phyloP scores from a whole-genome alignment of 2,329 filamentous ascomycete genomes.

The Sclerotinia borealis region DNA sequence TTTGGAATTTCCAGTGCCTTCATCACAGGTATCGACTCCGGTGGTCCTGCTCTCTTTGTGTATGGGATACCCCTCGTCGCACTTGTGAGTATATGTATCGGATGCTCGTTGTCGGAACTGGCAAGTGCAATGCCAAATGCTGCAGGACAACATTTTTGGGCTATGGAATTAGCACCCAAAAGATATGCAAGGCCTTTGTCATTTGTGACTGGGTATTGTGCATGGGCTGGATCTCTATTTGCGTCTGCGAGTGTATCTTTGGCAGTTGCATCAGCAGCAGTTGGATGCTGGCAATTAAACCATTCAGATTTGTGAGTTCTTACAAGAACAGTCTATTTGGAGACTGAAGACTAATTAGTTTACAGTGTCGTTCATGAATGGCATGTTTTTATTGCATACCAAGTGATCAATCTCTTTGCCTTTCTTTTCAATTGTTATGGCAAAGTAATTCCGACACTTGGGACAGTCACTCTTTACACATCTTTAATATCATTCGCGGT shows the following conservation, averaged over 20 bases:
- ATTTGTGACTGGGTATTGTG: constrained; percentile 8
- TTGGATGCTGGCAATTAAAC: constrained; percentile 9
- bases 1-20: constrained; percentile 11
- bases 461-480: constrained; percentile 7
- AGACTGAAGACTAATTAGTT: neutral
- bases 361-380: neutral
- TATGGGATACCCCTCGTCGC: constrained; percentile 9
- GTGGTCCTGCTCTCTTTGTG: constrained; percentile 10
- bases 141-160: constrained; percentile 13
- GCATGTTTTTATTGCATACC: constrained; percentile 12
- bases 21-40: constrained; percentile 9
- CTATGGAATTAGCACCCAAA: constrained; percentile 8
- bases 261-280: constrained; percentile 5
- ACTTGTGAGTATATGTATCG: neutral
- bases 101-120: constrained; percentile 9
- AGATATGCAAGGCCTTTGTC: constrained; percentile 10
- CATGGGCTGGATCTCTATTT: constrained; percentile 10
- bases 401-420: constrained; percentile 5
- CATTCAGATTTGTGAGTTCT: constrained; percentile 7
- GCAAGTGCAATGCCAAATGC: constrained; percentile 12
- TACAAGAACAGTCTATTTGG: neutral
- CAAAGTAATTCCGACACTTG: constrained; percentile 3
- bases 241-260: constrained; percentile 8
- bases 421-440: constrained; percentile 11
- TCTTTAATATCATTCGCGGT: constrained; percentile 5